These are phyloP conservation scores for Xylaria digitata DNA, from an alignment of 2,329 filamentous ascomycete species.

Conservation along the genomic window DNA sequence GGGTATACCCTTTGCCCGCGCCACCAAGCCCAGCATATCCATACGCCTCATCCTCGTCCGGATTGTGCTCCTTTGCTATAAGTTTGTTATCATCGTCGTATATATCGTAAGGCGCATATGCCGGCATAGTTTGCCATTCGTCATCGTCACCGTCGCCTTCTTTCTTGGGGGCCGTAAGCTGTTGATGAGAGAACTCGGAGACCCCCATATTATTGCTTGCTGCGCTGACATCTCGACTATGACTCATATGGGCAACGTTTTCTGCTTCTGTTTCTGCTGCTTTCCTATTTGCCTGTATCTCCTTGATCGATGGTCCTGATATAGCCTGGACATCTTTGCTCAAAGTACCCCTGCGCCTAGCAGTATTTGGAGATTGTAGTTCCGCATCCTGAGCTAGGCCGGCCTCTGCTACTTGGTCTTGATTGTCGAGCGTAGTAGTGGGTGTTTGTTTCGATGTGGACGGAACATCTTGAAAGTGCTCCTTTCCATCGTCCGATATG, in stretches of 20 bases:
- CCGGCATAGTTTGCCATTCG: constrained; percentile 93
- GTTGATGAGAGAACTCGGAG: constrained; percentile 94
- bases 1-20: constrained; percentile 93
- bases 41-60: constrained; percentile 73
- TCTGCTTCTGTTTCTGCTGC: constrained; percentile 45
- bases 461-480: constrained; percentile 55
- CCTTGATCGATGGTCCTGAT: constrained; percentile 48
- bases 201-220: constrained; percentile 53
- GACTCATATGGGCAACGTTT: constrained; percentile 42
- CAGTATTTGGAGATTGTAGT: constrained; percentile 20
- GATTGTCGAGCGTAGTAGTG: constrained; percentile 38
- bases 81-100: constrained; percentile 94
- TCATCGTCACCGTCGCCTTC: constrained; percentile 70
- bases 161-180: constrained; percentile 69
- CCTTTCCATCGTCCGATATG: constrained; percentile 53
- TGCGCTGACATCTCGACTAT: constrained; percentile 55
- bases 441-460: constrained; percentile 48
- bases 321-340: constrained; percentile 45
- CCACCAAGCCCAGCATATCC: constrained; percentile 84
- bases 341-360: constrained; percentile 39
- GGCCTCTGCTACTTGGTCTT: constrained; percentile 17
- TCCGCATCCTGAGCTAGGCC: constrained; percentile 27
- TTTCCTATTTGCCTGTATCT: constrained; percentile 48
- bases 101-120: constrained; percentile 90
- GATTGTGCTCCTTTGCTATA: constrained; percentile 81